Evolutionary conservation across 805 yeast species (phyloP).

Genomic region (Metschnikowia bowlesiae): DNA sequence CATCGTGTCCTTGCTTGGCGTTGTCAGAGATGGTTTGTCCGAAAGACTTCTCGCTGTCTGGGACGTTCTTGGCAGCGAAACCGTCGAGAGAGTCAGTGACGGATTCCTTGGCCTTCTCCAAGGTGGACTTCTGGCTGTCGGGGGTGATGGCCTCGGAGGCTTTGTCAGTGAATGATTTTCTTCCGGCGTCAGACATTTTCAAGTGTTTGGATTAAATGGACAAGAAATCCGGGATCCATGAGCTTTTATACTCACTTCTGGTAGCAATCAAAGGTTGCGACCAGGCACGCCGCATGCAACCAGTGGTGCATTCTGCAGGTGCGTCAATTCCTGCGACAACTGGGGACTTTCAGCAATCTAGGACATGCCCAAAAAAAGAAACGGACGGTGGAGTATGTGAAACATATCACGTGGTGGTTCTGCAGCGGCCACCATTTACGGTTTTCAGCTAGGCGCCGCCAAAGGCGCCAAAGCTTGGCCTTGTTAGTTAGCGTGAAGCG

Average conservation of each 20-base stretch:
- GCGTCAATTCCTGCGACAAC: background rate
- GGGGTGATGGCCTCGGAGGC: conserved; percentile 65
- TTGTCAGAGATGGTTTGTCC: conserved; percentile 67
- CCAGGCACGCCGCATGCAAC: conserved; percentile 1
- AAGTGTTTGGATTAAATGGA: background rate
- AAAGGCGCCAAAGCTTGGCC: no score
- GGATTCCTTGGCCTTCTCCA: conserved; percentile 66
- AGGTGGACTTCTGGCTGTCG: conserved; percentile 59
- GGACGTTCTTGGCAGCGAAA: conserved; percentile 53
- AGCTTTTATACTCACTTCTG: conserved; percentile 5
- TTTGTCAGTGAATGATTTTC: conserved; percentile 74
- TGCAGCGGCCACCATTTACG: background rate
- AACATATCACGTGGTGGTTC: background rate
- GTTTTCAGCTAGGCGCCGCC: no score
- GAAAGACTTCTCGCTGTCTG: conserved; percentile 64
- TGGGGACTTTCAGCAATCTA: background rate
- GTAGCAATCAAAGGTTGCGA: conserved; percentile 4
- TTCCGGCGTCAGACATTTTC: conserved; percentile 48
- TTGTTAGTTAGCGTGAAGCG: background rate
- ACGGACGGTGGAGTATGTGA: background rate
- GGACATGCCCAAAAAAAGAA: background rate
- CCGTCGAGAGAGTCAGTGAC: conserved; percentile 66
- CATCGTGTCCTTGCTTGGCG: conserved; percentile 51
- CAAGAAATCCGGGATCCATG: background rate
- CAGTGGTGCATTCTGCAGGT: conserved; percentile 2